Evolutionary conservation across 176 grass and related monocot genomes (phyloP).

Genomic region (Aegilops bicornis): DNA sequence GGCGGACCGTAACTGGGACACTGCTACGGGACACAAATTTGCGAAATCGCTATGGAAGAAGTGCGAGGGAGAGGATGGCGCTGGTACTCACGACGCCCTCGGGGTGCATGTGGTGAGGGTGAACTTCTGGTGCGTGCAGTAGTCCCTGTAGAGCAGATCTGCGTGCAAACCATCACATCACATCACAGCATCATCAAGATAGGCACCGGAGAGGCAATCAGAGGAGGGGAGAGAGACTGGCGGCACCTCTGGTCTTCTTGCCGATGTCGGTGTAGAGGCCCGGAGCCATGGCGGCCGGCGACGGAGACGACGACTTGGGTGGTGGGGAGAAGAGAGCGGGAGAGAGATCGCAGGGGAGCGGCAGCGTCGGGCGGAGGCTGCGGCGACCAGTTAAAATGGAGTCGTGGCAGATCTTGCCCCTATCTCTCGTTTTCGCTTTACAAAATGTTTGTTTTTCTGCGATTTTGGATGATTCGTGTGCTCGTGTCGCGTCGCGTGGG

Average conservation of each 20-base stretch:
- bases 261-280: slow-evolving; percentile 84
- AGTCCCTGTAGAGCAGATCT: slow-evolving; percentile 93
- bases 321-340: neutral
- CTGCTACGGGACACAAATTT: neutral
- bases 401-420: slow-evolving; percentile 32
- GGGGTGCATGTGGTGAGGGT: slow-evolving; percentile 63
- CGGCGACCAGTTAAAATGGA: slow-evolving; percentile 28
- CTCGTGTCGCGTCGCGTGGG: too few relatives aligned
- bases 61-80: neutral
- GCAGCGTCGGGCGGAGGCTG: neutral
- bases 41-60: neutral
- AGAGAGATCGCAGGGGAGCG: neutral
- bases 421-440: neutral
- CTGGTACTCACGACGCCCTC: slow-evolving; percentile 63
- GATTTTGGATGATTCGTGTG: neutral
- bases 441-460: neutral
- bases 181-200: slow-evolving; percentile 19
- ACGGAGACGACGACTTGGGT: neutral
- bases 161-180: neutral
- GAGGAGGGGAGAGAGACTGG: neutral
- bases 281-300: slow-evolving; percentile 47
- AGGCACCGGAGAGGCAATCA: neutral
- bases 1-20: neutral
- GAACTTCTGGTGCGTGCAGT: slow-evolving; percentile 81
- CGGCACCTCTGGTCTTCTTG: slow-evolving; percentile 69